Evolutionary conservation across 495 filamentous ascomycete genomes (phyloP), one percentile per base, ranked within the genome.

Genomic region (Podospora appendiculata): DNA sequence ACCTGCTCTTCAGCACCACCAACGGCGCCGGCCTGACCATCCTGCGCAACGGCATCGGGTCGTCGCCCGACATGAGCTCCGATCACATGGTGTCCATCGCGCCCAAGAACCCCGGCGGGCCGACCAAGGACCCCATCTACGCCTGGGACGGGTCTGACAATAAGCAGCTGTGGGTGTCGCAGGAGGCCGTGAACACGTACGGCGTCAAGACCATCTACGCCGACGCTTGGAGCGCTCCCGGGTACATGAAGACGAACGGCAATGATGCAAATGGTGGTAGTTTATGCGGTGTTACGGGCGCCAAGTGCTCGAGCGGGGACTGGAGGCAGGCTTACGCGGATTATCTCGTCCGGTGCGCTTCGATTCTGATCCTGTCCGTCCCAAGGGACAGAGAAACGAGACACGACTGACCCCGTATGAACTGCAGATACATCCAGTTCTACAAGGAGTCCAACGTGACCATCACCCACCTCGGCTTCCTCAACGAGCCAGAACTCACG

Each of bases 201-300:
- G 75, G 75, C 11, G 71, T 77, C 11, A 66, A 61, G 47, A 71
- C 67, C 10, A 69, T 81, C 50, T 83, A 83, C 54, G 78, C 76
- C 6, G 64, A 81, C 58, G 78, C 78, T 0, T 81, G 79, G 78
- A 73, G 67, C 42, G 77, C 78, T 6, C 78, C 76, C 1, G 77
- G 70, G 0, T 82, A 70, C 60, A 80, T 81, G 77, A 82, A 81
- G 69, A 81, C 77, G 6, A 79, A 77, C 47, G 60, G 63, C n/a
- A 70, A 74, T 50, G 70, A 77, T 16, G 65, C 63, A 48, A 76
- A 77, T 39, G 77, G 77, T 33, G 78, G 79, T 1, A 73, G 66
- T 46, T 59, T 81, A 4, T 81, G 79, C 52, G 78, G 79, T 36
- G 70, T 78, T 3, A 57, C 62, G 9, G 71, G 70, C 13, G 65